Percentiles rank a stretch among this genome's conserved stretches.
Evolutionary conservation across 2,329 filamentous ascomycete genomes (phyloP).

Genomic region (Cladosporium cucumerinum): DNA sequence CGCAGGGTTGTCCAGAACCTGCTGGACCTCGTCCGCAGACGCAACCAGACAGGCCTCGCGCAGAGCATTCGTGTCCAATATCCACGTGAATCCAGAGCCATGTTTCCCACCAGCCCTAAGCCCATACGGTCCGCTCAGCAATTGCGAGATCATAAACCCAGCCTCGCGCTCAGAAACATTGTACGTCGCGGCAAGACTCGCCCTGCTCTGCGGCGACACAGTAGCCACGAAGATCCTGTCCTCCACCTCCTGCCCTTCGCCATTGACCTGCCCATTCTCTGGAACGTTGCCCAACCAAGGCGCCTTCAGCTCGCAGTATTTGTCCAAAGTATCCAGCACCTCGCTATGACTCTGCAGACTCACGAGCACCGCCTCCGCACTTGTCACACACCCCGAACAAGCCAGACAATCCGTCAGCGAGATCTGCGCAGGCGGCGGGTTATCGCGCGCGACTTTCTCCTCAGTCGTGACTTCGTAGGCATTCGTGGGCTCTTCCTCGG

Average conservation of each 20-base stretch:
- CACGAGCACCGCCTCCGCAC: slow-evolving; percentile 94
- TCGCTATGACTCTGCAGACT: slow-evolving; percentile 91
- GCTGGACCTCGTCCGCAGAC: slow-evolving; percentile 47
- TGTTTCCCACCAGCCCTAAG: slow-evolving; percentile 67
- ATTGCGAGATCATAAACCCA: slow-evolving; percentile 75
- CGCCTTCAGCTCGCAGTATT: slow-evolving; percentile 36
- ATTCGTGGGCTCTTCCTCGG: slow-evolving; percentile 43
- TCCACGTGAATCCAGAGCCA: slow-evolving; percentile 78
- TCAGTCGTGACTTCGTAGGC: slow-evolving; percentile 89
- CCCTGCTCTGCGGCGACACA: slow-evolving; percentile 85
- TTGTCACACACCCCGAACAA: slow-evolving; percentile 96
- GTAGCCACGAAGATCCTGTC: slow-evolving; percentile 84
- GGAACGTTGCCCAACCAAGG: slow-evolving; percentile 4
- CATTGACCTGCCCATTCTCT: slow-evolving; percentile 19
- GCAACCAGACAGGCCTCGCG: slow-evolving; percentile 76
- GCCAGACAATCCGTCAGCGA: slow-evolving; percentile 96
- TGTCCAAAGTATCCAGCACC: slow-evolving; percentile 78
- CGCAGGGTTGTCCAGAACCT: slow-evolving; percentile 33
- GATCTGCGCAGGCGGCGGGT: slow-evolving; percentile 76
- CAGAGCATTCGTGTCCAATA: slow-evolving; percentile 83
- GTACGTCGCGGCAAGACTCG: slow-evolving; percentile 82
- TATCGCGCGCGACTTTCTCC: slow-evolving; percentile 60
- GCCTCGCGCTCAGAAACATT: slow-evolving; percentile 70
- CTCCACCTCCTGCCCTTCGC: slow-evolving; percentile 34
- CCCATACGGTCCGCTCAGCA: slow-evolving; percentile 69